phyloP scores from a whole-genome alignment of 2,329 filamentous ascomycete genomes.

The Ramularia collo-cygni region DNA sequence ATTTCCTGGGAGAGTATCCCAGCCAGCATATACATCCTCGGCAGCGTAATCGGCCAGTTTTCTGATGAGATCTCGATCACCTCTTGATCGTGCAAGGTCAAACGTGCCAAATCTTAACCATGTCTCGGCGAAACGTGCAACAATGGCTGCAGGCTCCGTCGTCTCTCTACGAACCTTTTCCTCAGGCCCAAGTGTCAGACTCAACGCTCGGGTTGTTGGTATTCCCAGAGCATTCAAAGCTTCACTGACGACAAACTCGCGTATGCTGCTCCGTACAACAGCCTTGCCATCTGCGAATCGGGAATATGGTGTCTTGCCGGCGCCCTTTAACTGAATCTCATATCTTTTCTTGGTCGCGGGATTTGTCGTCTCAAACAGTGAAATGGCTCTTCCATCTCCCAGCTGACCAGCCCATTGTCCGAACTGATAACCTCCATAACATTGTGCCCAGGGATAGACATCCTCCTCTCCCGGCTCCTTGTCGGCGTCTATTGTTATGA shows the following conservation, averaged over 20 bases:
- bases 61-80: slow-evolving; percentile 67
- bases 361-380: slow-evolving; percentile 83
- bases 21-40: slow-evolving; percentile 80
- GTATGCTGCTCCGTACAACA: slow-evolving; percentile 83
- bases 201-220: slow-evolving; percentile 78
- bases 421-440: slow-evolving; percentile 70
- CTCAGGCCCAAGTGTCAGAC: slow-evolving; percentile 69
- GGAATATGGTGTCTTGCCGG: slow-evolving; percentile 87
- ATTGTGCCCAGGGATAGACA: slow-evolving; percentile 96
- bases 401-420: slow-evolving; percentile 94
- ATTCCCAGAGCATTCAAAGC: slow-evolving; percentile 78
- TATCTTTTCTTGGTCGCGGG: slow-evolving; percentile 64
- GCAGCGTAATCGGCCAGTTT: slow-evolving; percentile 75
- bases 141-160: slow-evolving; percentile 84
- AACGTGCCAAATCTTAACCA: slow-evolving; percentile 96
- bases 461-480: slow-evolving; percentile 53
- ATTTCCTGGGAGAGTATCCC: slow-evolving; percentile 68
- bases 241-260: slow-evolving; percentile 91
- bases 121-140: slow-evolving; percentile 80
- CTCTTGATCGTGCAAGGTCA: slow-evolving; percentile 76
- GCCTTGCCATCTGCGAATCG: slow-evolving; percentile 95
- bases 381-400: slow-evolving; percentile 90
- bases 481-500: slow-evolving; percentile 65
- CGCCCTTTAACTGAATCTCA: slow-evolving; percentile 91
- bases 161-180: slow-evolving; percentile 69